These are phyloP conservation scores for Coelastrella sp. DNA, from an alignment of 139 green algal species.

Conservation along the genomic window DNA sequence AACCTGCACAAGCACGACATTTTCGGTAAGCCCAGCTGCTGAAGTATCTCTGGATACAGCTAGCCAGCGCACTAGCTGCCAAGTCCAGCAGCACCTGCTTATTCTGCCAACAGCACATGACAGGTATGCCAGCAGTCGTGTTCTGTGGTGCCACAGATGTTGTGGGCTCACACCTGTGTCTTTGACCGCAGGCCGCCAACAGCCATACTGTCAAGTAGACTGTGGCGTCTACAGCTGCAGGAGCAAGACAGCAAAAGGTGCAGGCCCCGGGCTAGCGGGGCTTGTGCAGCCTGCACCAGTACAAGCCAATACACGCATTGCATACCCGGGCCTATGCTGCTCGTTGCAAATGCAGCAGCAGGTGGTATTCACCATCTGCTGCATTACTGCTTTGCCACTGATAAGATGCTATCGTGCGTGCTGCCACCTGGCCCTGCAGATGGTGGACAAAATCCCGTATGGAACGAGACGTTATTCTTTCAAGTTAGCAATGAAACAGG, in stretches of 20 bases:
- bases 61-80: neutral
- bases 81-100: too few relatives aligned
- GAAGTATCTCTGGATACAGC: neutral
- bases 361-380: neutral
- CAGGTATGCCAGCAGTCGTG: too few relatives aligned
- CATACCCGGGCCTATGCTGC: too few relatives aligned
- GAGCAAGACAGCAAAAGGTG: constrained; percentile 22
- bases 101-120: too few relatives aligned
- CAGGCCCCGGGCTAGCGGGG: neutral
- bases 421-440: neutral
- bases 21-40: constrained; percentile 1
- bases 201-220: neutral
- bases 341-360: neutral
- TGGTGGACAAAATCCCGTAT: constrained; percentile 8
- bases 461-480: constrained; percentile 37
- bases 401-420: too few relatives aligned
- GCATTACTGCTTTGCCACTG: too few relatives aligned
- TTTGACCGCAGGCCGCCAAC: constrained; percentile 12
- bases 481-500: constrained; percentile 19
- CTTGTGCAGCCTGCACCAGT: too few relatives aligned
- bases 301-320: too few relatives aligned
- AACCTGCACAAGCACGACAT: constrained; percentile 36
- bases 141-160: too few relatives aligned
- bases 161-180: neutral
- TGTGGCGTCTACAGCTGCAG: neutral